These are phyloP conservation scores for Rhodotorula glutinis DNA, from an alignment of 1,284 basidiomycete genomes.

Conservation along the genomic window DNA sequence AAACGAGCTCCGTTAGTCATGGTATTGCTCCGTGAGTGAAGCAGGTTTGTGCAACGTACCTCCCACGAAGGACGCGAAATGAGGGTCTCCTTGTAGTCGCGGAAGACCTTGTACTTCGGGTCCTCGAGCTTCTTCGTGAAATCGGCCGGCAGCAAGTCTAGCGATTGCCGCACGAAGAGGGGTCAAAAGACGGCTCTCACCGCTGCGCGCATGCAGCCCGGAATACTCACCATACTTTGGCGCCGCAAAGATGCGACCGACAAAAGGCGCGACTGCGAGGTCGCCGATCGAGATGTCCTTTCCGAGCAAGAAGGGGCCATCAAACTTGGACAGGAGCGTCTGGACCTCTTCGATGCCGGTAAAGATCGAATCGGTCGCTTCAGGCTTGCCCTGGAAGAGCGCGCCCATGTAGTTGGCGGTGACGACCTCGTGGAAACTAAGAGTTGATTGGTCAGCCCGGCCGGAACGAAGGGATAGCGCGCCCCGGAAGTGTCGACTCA, in stretches of 20 bases:
- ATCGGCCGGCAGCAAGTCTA: slow-evolving; percentile 5
- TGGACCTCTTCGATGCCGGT: slow-evolving; percentile 32
- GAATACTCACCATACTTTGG: slow-evolving; percentile 11
- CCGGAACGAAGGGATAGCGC: too few relatives aligned
- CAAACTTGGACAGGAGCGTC: slow-evolving; percentile 17
- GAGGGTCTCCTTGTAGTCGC: slow-evolving; percentile 23
- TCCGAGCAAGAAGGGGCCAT: slow-evolving; percentile 35
- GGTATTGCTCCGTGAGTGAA: too few relatives aligned
- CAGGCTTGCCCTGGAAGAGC: slow-evolving; percentile 11
- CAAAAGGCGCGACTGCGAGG: slow-evolving; percentile 35
- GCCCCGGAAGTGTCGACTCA: slow-evolving; percentile 4
- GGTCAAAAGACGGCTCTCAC: too few relatives aligned
- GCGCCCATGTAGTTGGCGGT: not conserved
- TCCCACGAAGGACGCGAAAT: slow-evolving; percentile 29
- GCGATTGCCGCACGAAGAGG: not conserved
- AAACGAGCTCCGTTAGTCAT: not conserved
- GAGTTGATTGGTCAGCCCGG: too few relatives aligned
- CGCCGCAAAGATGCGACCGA: slow-evolving; percentile 23
- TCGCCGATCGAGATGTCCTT: slow-evolving; percentile 31
- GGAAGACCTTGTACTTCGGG: slow-evolving; percentile 15
- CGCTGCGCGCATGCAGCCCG: too few relatives aligned
- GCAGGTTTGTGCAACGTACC: slow-evolving; percentile 13
- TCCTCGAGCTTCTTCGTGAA: slow-evolving; percentile 3
- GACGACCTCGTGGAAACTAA: slow-evolving; percentile 29
- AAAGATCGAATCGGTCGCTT: slow-evolving; percentile 2